Percentiles rank a stretch among this genome's conserved stretches.
phyloP scores from a whole-genome alignment of 805 yeast genomes.

The Lipomyces spencermartinsiae region DNA sequence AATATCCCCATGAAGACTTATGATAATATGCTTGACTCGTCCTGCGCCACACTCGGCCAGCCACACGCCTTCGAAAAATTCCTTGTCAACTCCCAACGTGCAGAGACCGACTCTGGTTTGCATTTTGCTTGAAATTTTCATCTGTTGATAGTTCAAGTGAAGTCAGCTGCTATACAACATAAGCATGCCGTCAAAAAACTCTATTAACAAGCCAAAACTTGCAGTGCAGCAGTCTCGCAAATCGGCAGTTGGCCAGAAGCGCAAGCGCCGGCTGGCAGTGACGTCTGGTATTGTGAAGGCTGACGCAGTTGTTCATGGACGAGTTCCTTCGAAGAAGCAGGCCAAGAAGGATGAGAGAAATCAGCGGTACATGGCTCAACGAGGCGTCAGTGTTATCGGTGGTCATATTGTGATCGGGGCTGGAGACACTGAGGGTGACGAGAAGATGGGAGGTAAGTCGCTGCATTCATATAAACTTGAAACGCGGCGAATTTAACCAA shows the following conservation, averaged over 20 bases:
- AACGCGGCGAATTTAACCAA: neutral
- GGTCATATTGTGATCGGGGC: constrained; percentile 21
- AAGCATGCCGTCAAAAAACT: constrained; percentile 79
- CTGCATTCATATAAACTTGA: neutral
- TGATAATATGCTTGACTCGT: too few relatives aligned
- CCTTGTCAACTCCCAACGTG: neutral
- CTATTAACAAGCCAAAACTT: constrained; percentile 75
- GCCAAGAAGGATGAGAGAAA: constrained; percentile 81
- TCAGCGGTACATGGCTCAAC: constrained; percentile 67
- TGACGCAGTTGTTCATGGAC: constrained; percentile 19
- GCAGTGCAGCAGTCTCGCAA: constrained; percentile 61
- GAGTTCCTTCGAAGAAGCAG: constrained; percentile 73
- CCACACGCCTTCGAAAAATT: too few relatives aligned
- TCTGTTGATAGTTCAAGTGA: neutral
- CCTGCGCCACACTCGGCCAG: too few relatives aligned
- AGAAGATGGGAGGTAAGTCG: constrained; percentile 41
- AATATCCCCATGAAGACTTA: too few relatives aligned
- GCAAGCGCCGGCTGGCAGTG: constrained; percentile 25
- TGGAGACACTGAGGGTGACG: constrained; percentile 49
- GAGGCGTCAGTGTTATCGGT: constrained; percentile 46
- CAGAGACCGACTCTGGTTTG: neutral
- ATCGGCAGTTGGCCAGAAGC: constrained; percentile 36
- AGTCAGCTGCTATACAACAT: neutral
- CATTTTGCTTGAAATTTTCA: neutral
- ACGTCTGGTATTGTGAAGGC: constrained; percentile 8